Evolutionary conservation across 2,329 filamentous ascomycete genomes (phyloP), one percentile per base, ranked within the genome.

Genomic region (Scytalidium lignicola): DNA sequence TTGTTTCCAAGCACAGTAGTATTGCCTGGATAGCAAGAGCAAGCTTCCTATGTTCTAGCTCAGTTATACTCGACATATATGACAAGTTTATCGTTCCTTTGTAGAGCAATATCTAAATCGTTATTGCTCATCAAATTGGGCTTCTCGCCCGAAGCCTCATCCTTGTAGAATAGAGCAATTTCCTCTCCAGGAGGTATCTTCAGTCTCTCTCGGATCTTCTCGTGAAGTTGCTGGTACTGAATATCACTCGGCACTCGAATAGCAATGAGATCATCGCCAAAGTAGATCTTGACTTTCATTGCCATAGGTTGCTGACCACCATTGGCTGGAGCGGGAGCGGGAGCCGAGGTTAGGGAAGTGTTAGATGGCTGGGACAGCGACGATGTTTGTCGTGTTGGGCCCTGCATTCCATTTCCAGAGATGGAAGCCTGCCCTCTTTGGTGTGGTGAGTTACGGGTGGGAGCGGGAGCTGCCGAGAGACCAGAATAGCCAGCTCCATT

Each of bases 241-340:
- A 95, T 90, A 48, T 95, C 87, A 1, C 79, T 79, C 0, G 92
- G 86, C 48, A 97, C 89, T 28, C 91, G 85, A 61, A 99, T 90
- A 41, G 93, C 88, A 57, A 96, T 92, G 49, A 95, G 82, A 58
- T 96, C 92, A 52, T 91, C 86, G 56, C 92, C 88, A 72, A 90
- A 96, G 72, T 88, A 93, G 47, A 96, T 86, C 71, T 97, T 97
- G 65, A 97, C 88, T 69, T 96, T 97, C 73, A 96, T 85, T 3
- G 82, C 78, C 28, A 52, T 47, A 42, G 58, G 32, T 46, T 56
- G 56, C 44, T 55, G 61, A n/a, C 52, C 58, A 44, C 59, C 57
- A 52, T 69, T 71, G 46, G 75, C 65, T 17, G 70, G 73, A n/a
- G n/a, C n/a, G n/a, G n/a, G n/a, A n/a, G n/a, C n/a, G 1, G 74